Evolutionary conservation across 305 asterid species (phyloP), one percentile per base, ranked within the genome.

Genomic region (Fraxinus latifolia): DNA sequence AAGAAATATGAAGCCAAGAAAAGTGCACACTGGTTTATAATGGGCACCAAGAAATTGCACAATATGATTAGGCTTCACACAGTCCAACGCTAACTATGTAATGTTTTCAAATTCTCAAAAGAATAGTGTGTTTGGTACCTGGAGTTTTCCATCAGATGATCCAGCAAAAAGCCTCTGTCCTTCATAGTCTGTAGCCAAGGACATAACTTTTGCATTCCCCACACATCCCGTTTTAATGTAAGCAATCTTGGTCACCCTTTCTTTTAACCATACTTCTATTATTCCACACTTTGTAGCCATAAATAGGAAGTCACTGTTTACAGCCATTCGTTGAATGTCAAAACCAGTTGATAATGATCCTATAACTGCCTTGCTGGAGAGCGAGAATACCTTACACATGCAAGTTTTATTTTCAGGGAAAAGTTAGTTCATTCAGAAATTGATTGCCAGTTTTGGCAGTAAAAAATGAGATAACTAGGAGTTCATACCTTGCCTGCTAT

Each of bases 81-180:
- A 27, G 21, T 14, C 23, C 44, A 71, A 65, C 9, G 23, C 44
- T 15, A 32, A 3, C 19, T 25, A 15, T 14, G 34, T 31, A 39
- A 7, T 12, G 50, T 17, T 62, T 34, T 5, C 19, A 11, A 21
- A 81, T 58, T 33, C 73, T 58, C 42, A 47, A 79, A 32, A 7
- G 47, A 5, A 53, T 17, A 2, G 8, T 29, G 14, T 50, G 11
- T 14, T 83, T 12, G 55, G 55, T 12, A 85, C 98, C 97, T 91
- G 96, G 50, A 93, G 87, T 87, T 84, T 91, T 75, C 94, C 98
- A 74, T 93, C 97, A 0, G 91, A 87, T 11, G 90, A 90, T 34
- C 94, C 97, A 5, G 93, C 91, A 79, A 91, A 94, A 29, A 93
- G 92, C 93, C 89, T 93, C 47, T 91, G 93, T 15, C 93, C 95